Evolutionary conservation across 257 asterid genomes (phyloP).

Genomic region (Linaria vulgaris): DNA sequence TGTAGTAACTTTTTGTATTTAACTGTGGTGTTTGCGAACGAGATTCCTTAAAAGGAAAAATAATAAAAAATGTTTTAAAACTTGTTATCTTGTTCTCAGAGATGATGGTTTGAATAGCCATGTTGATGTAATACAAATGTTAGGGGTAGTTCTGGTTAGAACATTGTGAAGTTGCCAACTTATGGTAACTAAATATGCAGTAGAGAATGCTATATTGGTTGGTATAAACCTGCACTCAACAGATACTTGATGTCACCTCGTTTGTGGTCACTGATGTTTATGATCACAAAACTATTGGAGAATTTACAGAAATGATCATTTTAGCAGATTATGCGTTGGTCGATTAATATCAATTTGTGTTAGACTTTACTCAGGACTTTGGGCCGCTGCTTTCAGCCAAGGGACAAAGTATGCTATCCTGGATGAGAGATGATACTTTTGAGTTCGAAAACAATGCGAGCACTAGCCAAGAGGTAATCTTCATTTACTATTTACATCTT

Average conservation of each 20-base stretch:
- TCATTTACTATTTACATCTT: not conserved
- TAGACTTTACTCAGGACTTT: slow-evolving; percentile 61
- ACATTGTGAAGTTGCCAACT: not conserved
- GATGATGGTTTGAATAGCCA: not conserved
- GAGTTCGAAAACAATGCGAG: slow-evolving; percentile 59
- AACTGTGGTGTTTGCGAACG: no score
- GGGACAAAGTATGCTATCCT: slow-evolving; percentile 66
- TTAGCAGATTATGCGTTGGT: slow-evolving; percentile 9
- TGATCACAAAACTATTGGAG: not conserved
- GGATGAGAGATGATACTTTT: slow-evolving; percentile 67
- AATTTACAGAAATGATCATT: slow-evolving; percentile 8
- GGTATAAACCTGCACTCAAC: slow-evolving; percentile 1
- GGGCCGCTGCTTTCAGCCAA: slow-evolving; percentile 67
- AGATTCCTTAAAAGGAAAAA: not conserved
- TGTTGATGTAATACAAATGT: not conserved
- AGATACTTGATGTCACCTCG: not conserved
- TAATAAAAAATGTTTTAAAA: not conserved
- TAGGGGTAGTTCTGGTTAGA: not conserved
- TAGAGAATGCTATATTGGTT: not conserved
- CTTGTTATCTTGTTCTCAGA: no score
- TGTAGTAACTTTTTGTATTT: no score
- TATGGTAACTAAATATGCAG: no score
- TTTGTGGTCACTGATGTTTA: slow-evolving; percentile 7
- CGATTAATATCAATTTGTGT: slow-evolving; percentile 34
- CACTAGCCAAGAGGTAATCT: slow-evolving; percentile 57